A percentile compares a stretch with the other conserved stretches of the same genome.
Conservation (phyloP, 257 asterid species). For the Leonotis leonurus region DNA sequence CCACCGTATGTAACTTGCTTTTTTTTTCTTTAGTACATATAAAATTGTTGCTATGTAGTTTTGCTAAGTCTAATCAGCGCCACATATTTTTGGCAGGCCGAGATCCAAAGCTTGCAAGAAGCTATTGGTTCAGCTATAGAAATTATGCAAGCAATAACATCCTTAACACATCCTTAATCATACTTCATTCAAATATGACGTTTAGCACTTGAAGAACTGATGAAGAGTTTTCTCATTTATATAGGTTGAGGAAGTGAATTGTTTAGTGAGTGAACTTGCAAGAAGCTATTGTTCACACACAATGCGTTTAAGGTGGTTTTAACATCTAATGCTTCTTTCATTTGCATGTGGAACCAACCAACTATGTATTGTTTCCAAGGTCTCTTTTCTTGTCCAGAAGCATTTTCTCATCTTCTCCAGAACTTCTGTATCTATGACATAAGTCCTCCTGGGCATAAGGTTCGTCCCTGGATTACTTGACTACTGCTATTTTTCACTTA, state of each 20-base stretch:
- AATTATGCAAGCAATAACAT: too few relatives aligned
- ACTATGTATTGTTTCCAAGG: conserved; percentile 69
- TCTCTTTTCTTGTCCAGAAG: conserved; percentile 56
- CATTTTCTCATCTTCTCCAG: conserved; percentile 60
- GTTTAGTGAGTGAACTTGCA: too few relatives aligned
- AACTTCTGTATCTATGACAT: conserved; percentile 70
- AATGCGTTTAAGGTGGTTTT: conserved; percentile 5
- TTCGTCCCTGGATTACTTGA: conserved; percentile 25
- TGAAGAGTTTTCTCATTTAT: too few relatives aligned
- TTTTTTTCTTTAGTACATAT: not conserved
- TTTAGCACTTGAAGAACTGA: too few relatives aligned
- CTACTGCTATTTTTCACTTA: not conserved
- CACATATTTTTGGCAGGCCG: conserved; percentile 36
- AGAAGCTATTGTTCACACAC: too few relatives aligned
- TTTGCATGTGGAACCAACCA: conserved; percentile 29
- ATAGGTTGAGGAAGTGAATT: too few relatives aligned
- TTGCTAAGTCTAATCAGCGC: conserved; percentile 4
- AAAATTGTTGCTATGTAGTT: not conserved
- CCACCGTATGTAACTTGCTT: conserved; percentile 42
- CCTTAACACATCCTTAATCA: too few relatives aligned
- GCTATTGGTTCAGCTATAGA: conserved; percentile 71
- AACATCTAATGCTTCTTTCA: conserved; percentile 19
- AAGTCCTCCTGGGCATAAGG: conserved; percentile 80
- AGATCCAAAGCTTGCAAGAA: conserved; percentile 65
- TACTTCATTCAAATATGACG: too few relatives aligned